These are phyloP conservation scores for Canna indica DNA, from an alignment of 176 grass and related monocot species.

Conservation along the genomic window DNA sequence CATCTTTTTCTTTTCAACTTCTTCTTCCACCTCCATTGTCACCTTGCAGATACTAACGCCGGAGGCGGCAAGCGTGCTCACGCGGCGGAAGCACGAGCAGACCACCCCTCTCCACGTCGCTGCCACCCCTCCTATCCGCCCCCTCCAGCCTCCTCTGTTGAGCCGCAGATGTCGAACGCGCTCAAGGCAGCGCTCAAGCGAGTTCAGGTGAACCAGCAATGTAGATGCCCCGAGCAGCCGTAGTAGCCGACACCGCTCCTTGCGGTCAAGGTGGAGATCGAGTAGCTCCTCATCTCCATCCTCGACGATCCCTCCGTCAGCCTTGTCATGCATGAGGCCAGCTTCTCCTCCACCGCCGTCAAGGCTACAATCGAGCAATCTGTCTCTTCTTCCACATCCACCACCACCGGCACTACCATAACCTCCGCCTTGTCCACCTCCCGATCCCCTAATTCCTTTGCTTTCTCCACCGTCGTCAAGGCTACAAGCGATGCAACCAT, in stretches of 20 bases:
- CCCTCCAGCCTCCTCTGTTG: slow-evolving; percentile 42
- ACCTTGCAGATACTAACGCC: too few relatives aligned
- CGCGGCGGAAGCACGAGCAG: too few relatives aligned
- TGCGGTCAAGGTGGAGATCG: slow-evolving; percentile 45
- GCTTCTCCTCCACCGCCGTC: too few relatives aligned
- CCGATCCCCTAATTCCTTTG: neutral
- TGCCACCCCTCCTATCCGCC: slow-evolving; percentile 44
- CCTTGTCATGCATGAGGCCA: slow-evolving; percentile 85
- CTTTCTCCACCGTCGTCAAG: too few relatives aligned
- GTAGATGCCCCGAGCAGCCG: slow-evolving; percentile 25
- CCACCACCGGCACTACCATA: slow-evolving; percentile 24
- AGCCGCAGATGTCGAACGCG: slow-evolving; percentile 62
- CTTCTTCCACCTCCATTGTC: too few relatives aligned
- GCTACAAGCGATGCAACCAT: too few relatives aligned
- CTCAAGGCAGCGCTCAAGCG: slow-evolving; percentile 78
- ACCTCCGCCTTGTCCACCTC: slow-evolving; percentile 13
- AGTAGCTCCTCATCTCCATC: slow-evolving; percentile 59
- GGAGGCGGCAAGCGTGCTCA: too few relatives aligned
- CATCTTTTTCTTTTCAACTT: too few relatives aligned
- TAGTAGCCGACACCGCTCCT: slow-evolving; percentile 40
- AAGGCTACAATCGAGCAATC: slow-evolving; percentile 38
- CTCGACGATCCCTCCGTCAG: slow-evolving; percentile 90
- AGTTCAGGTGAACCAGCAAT: slow-evolving; percentile 66
- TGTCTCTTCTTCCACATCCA: neutral
- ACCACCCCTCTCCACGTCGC: too few relatives aligned